These are phyloP conservation scores for Buxus sempervirens DNA, from an alignment of 164 flowering plant species.

Conservation along the genomic window DNA sequence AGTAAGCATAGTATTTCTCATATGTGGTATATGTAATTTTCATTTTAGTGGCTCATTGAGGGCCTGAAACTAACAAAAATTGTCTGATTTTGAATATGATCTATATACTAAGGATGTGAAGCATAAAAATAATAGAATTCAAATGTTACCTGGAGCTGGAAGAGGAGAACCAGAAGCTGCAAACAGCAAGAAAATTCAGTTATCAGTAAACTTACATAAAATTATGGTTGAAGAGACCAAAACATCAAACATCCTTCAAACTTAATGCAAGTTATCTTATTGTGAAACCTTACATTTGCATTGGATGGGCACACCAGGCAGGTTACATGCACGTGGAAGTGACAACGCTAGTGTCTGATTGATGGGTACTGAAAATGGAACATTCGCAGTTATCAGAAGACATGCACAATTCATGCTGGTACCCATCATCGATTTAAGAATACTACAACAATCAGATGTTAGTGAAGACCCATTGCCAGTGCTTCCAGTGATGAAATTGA, in stretches of 20 bases:
- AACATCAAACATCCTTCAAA: no score
- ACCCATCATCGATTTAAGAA: constrained; percentile 46
- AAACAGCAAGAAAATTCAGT: constrained; percentile 12
- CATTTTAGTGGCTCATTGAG: no score
- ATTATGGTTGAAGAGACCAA: no score
- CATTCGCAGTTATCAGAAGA: constrained; percentile 56
- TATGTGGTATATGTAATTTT: no score
- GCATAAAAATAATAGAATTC: no score
- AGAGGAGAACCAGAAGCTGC: constrained; percentile 64
- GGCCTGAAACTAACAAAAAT: no score
- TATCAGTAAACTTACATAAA: neutral
- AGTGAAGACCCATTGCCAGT: constrained; percentile 49
- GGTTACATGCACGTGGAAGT: constrained; percentile 78
- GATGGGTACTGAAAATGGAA: constrained; percentile 66
- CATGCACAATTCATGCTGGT: constrained; percentile 57
- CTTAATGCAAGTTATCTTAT: no score
- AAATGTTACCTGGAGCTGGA: constrained; percentile 68
- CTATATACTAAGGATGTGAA: no score
- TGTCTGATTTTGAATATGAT: no score
- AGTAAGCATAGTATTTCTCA: neutral
- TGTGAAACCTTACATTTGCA: constrained; percentile 34
- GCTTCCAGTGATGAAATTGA: constrained; percentile 56
- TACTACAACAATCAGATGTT: constrained; percentile 53
- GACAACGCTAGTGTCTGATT: constrained; percentile 57
- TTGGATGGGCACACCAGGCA: constrained; percentile 60